These are phyloP conservation scores for Linnemannia schmuckeri DNA, from an alignment of 192 early-diverging fungal genomes.

Conservation along the genomic window DNA sequence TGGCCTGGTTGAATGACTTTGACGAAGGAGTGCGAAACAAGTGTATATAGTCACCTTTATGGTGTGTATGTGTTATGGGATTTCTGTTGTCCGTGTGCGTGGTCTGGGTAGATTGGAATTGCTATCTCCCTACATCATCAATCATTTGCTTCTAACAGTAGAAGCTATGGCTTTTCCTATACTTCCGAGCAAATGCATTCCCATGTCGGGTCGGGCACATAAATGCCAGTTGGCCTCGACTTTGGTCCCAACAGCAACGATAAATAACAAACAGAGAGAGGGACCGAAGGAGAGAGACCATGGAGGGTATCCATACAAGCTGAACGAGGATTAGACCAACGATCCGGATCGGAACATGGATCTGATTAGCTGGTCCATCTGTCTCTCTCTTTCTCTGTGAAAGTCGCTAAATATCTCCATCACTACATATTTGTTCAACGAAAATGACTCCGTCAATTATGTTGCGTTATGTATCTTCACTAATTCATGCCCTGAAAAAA, in stretches of 20 bases:
- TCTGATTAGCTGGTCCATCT: not conserved
- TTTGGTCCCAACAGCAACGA: constrained; percentile 1
- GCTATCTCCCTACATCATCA: not conserved
- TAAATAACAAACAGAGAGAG: not conserved
- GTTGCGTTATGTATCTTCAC: not conserved
- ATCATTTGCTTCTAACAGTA: not conserved
- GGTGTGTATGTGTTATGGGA: not conserved
- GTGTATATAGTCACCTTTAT: not conserved
- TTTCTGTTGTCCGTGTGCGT: not conserved
- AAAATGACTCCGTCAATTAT: too few relatives aligned
- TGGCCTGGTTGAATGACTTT: constrained; percentile 7
- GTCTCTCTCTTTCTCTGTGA: not conserved
- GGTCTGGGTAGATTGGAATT: not conserved
- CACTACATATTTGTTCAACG: too few relatives aligned
- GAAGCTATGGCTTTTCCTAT: not conserved
- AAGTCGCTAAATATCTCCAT: not conserved
- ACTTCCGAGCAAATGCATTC: not conserved
- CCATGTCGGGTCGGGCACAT: not conserved
- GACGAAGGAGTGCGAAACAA: not conserved
- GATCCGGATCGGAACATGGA: not conserved
- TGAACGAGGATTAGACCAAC: not conserved
- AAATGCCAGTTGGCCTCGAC: not conserved
- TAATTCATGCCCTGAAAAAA: not conserved
- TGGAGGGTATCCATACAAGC: not conserved
- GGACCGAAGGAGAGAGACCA: not conserved